A percentile compares a stretch with the other conserved stretches of the same genome.
phyloP scores from a whole-genome alignment of 768 basidiomycete species.

The Glaciozyma antarctica region DNA sequence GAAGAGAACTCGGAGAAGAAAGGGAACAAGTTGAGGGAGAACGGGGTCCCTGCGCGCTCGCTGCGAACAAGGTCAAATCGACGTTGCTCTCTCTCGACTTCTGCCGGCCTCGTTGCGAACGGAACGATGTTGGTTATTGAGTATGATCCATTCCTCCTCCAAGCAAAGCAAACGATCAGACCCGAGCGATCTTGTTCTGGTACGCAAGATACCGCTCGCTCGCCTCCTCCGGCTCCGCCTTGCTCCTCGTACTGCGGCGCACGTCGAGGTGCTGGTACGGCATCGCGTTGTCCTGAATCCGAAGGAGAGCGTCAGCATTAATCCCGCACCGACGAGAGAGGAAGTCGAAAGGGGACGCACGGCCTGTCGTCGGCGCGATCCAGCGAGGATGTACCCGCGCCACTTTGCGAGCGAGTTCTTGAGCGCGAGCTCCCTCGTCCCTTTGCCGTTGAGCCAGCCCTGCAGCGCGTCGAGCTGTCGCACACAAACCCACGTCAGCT shows the following conservation, averaged over 20 bases:
- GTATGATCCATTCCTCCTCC: too few species aligned
- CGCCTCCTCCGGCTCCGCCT: background rate
- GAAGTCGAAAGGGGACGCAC: conserved; percentile 2
- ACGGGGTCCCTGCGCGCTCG: too few species aligned
- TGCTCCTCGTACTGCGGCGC: background rate
- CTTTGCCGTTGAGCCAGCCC: conserved; percentile 85
- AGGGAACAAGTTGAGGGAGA: too few species aligned
- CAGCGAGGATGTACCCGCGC: conserved; percentile 71
- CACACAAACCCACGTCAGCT: background rate
- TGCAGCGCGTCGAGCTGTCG: conserved; percentile 68
- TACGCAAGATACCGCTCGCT: background rate
- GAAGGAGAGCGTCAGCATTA: background rate
- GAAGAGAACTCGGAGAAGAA: too few species aligned
- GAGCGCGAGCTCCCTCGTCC: conserved; percentile 72
- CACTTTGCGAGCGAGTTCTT: conserved; percentile 69
- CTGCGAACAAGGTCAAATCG: too few species aligned
- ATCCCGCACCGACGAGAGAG: background rate
- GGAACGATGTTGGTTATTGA: too few species aligned
- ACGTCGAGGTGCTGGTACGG: background rate
- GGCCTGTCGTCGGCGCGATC: conserved; percentile 51
- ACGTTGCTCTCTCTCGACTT: too few species aligned
- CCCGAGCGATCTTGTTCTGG: background rate
- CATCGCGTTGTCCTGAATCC: background rate
- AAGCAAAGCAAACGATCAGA: background rate
- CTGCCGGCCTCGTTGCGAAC: too few species aligned